Evolutionary conservation across 768 basidiomycete genomes (phyloP).

Genomic region (Daedaleopsis nitida): DNA sequence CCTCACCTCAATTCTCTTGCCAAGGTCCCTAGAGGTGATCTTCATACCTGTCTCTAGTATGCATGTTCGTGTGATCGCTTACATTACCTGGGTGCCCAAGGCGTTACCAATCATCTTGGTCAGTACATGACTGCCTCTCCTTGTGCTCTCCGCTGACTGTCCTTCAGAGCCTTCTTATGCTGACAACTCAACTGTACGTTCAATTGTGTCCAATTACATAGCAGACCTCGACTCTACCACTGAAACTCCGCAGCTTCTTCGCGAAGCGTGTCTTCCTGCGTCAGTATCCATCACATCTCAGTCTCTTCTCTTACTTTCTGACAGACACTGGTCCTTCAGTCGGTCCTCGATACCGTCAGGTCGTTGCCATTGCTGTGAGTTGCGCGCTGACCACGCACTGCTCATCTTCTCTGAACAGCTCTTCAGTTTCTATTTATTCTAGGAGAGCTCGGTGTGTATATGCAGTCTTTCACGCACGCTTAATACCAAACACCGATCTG

Average conservation of each 20-base stretch:
- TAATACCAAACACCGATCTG: neutral
- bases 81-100: neutral
- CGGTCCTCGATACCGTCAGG: neutral
- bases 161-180: neutral
- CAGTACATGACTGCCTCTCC: neutral
- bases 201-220: too few relatives aligned
- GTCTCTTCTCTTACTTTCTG: too few relatives aligned
- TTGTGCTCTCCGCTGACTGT: neutral
- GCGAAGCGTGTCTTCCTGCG: neutral
- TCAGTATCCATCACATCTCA: neutral
- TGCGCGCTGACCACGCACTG: neutral
- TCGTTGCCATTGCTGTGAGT: neutral
- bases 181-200: neutral
- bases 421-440: neutral
- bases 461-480: neutral
- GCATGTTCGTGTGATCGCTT: neutral
- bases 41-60: too few relatives aligned
- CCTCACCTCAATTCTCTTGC: neutral
- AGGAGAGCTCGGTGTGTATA: neutral
- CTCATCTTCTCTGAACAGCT: too few relatives aligned
- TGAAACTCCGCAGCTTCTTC: neutral
- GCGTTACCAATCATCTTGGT: neutral
- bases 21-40: conserved; percentile 1
- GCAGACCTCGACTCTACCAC: neutral
- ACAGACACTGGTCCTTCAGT: neutral